Evolutionary conservation across 2,329 filamentous ascomycete species (phyloP).

Genomic region (Claviceps monticola): DNA sequence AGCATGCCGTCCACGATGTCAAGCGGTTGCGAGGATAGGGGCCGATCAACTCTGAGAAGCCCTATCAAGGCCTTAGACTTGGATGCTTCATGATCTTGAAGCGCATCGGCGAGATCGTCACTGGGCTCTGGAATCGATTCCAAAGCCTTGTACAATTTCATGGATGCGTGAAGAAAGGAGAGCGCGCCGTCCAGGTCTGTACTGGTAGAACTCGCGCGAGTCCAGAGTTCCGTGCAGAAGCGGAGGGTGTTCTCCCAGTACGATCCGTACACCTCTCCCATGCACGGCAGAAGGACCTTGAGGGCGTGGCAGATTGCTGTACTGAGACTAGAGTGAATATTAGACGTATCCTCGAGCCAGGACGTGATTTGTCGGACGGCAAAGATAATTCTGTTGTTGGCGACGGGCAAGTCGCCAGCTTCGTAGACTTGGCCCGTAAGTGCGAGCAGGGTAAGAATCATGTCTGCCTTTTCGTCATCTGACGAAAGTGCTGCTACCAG

Average conservation of each 20-base stretch:
- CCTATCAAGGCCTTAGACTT: conserved; percentile 46
- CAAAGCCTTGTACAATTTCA: conserved; percentile 55
- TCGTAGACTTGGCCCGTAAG: conserved; percentile 38
- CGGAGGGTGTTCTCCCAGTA: conserved; percentile 63
- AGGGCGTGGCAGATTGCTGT: conserved; percentile 43
- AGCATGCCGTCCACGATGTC: conserved; percentile 65
- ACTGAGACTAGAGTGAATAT: conserved; percentile 29
- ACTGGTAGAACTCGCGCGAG: conserved; percentile 21
- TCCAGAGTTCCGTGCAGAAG: conserved; percentile 46
- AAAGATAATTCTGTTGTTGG: conserved; percentile 63
- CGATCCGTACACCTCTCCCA: conserved; percentile 73
- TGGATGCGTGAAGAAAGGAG: conserved; percentile 54
- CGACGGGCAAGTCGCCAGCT: conserved; percentile 37
- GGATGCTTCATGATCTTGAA: conserved; percentile 43
- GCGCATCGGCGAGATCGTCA: conserved; percentile 69
- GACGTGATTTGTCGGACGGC: conserved; percentile 64
- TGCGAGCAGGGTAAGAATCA: conserved; percentile 39
- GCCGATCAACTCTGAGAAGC: conserved; percentile 43
- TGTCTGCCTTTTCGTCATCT: conserved; percentile 29
- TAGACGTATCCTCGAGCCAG: conserved; percentile 46
- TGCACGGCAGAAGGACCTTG: conserved; percentile 51
- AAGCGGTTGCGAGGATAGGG: conserved; percentile 45
- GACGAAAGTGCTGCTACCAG: conserved; percentile 39
- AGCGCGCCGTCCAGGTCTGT: conserved; percentile 34
- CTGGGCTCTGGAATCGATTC: conserved; percentile 58